These are phyloP conservation scores for Lophiotrema nucula DNA, from an alignment of 495 filamentous ascomycete genomes.

Conservation along the genomic window DNA sequence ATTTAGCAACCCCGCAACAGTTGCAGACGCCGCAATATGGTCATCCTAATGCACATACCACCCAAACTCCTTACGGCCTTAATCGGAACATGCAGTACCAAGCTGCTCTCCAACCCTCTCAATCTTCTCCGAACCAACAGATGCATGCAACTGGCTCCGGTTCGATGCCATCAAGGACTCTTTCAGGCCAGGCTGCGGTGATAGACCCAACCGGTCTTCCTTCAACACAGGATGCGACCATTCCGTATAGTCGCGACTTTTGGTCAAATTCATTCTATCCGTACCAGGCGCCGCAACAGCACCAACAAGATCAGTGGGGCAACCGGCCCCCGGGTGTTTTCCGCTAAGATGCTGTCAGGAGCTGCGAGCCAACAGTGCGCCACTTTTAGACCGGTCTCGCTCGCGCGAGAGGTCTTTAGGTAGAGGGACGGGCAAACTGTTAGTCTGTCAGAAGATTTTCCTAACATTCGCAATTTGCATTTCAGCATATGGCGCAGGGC, in stretches of 20 bases:
- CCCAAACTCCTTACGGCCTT: conserved; percentile 15
- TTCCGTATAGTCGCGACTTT: conserved; percentile 25
- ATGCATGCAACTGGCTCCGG: conserved; percentile 20
- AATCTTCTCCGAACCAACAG: conserved; percentile 15
- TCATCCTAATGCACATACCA: conserved; percentile 9
- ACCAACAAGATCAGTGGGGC: conserved; percentile 19
- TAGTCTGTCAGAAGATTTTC: no score
- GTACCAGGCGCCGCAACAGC: conserved; percentile 7
- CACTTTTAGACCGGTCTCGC: no score
- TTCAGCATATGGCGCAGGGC: no score
- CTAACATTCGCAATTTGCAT: no score
- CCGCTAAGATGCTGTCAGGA: no score
- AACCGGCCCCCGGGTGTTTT: background rate
- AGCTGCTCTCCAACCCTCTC: conserved; percentile 9
- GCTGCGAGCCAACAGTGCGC: no score
- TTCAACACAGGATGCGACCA: conserved; percentile 14
- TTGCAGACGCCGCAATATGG: conserved; percentile 13
- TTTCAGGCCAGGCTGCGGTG: no score
- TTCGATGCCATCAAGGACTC: no score
- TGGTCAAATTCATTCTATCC: conserved; percentile 13
- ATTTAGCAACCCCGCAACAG: conserved; percentile 4
- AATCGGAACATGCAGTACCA: conserved; percentile 17
- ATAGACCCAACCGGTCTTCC: no score
- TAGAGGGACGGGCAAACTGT: no score
- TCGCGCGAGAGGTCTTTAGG: no score